Conservation (phyloP, 2,329 filamentous ascomycete genomes). For the Aspergillus japonicus region DNA sequence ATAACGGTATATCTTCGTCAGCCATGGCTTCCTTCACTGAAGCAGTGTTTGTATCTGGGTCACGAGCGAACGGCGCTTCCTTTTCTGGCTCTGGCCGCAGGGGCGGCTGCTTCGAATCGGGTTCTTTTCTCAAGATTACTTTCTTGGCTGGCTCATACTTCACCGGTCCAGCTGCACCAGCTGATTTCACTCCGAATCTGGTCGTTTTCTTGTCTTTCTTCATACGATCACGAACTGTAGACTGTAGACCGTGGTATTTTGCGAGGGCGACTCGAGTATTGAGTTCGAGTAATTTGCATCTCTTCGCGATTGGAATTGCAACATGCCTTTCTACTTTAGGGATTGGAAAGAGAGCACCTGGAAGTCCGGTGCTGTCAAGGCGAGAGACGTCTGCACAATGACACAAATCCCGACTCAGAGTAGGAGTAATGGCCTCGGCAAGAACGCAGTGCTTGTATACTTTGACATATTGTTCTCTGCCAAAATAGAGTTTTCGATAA, state of each 20-base stretch:
- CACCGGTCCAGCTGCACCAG: no score
- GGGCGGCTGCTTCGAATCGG: background rate
- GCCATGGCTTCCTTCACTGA: slow-evolving; percentile 23
- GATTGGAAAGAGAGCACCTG: background rate
- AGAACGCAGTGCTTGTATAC: slow-evolving; percentile 39
- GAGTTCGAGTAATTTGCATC: background rate
- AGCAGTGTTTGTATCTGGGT: background rate
- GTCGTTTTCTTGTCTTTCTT: background rate
- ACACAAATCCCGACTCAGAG: slow-evolving; percentile 26
- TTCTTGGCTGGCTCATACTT: no score
- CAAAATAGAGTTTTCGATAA: slow-evolving; percentile 31
- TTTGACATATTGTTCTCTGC: slow-evolving; percentile 29
- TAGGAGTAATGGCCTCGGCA: slow-evolving; percentile 24
- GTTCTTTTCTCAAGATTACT: no score
- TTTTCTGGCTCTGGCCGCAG: background rate
- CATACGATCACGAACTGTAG: background rate
- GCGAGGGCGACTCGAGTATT: background rate
- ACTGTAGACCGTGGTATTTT: background rate
- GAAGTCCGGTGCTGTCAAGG: background rate
- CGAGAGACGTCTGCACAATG: background rate
- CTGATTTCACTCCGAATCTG: no score
- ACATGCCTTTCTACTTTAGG: background rate
- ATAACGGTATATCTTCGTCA: slow-evolving; percentile 31
- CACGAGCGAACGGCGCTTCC: no score
- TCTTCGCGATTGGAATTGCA: no score